These are phyloP conservation scores for Anethum foeniculum DNA, from an alignment of 140 eudicot genomes.

Conservation along the genomic window DNA sequence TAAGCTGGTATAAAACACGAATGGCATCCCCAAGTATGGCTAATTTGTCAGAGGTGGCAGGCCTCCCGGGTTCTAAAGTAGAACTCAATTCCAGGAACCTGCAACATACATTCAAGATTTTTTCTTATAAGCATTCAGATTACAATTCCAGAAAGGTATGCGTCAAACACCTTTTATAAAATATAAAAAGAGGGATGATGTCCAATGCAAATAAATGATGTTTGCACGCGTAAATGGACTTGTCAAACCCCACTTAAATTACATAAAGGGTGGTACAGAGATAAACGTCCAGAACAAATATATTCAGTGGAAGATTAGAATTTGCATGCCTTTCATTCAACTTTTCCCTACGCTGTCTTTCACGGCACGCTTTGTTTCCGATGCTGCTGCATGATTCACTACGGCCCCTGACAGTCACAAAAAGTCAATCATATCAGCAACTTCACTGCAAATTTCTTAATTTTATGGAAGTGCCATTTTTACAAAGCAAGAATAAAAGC, in stretches of 20 bases:
- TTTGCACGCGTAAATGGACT: background rate
- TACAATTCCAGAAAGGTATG: background rate
- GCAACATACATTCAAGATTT: constrained; percentile 9
- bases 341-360: constrained; percentile 67
- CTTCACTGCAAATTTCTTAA: background rate
- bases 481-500: background rate
- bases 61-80: constrained; percentile 76
- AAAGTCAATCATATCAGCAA: constrained; percentile 10
- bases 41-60: constrained; percentile 64
- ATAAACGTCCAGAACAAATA: background rate
- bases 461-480: background rate
- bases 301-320: background rate
- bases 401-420: constrained; percentile 48
- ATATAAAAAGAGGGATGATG: background rate
- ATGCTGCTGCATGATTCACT: constrained; percentile 38
- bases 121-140: background rate
- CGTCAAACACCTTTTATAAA: no score
- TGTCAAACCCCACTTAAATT: background rate
- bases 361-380: constrained; percentile 77
- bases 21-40: constrained; percentile 79
- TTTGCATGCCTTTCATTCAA: constrained; percentile 58
- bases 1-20: constrained; percentile 65
- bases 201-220: background rate
- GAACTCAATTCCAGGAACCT: constrained; percentile 75
- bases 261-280: background rate